Percentiles rank a stretch among this genome's conserved stretches.
Evolutionary conservation across 139 green algal genomes (phyloP).

Genomic region (Coelastrella sp.): DNA sequence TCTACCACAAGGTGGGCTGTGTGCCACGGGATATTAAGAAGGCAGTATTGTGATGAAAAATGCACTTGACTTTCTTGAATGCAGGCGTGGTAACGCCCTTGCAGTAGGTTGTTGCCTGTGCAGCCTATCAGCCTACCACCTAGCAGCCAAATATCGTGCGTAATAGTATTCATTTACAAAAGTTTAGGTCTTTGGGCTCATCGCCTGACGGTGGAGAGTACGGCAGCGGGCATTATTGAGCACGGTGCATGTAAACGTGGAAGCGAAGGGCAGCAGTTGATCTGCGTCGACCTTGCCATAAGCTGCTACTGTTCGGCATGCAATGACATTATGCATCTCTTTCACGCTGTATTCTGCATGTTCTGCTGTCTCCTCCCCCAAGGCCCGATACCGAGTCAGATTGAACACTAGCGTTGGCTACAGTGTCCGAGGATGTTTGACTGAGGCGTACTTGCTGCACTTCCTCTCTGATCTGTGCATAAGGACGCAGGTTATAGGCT

Average conservation of each 20-base stretch:
- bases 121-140: background rate
- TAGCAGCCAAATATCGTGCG: background rate
- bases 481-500: no score
- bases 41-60: no score
- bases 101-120: constrained; percentile 10
- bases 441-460: no score
- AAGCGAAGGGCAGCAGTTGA: background rate
- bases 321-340: background rate
- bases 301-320: background rate
- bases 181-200: background rate
- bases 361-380: background rate
- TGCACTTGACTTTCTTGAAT: no score
- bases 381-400: background rate
- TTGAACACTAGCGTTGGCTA: background rate
- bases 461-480: no score
- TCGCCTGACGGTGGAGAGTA: background rate
- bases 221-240: background rate
- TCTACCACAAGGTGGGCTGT: background rate
- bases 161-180: background rate
- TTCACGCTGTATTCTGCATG: background rate
- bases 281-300: background rate
- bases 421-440: background rate
- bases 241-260: background rate
- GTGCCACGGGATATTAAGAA: background rate
- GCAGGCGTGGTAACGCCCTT: background rate